Evolutionary conservation across 202 grass and related monocot species (phyloP), one percentile per base, ranked within the genome.

Genomic region (Schoenoplectus tabernaemontani): DNA sequence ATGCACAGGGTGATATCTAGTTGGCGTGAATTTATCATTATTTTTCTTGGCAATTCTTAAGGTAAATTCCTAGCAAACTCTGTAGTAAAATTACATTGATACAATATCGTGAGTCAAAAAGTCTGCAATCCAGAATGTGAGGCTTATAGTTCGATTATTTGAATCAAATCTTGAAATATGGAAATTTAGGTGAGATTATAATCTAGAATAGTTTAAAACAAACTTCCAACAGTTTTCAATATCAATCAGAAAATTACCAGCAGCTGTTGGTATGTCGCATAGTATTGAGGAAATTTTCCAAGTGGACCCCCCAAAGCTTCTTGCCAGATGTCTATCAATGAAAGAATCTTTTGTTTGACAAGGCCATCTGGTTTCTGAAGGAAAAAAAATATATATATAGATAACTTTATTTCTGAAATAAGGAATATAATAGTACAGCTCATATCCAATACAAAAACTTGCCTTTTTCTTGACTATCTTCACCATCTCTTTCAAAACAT

Each of bases 401-500:
- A 80, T 57, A 4, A 63, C 2, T 15, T 67, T 61, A 56, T 68
- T 74, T 13, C 9, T 37, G 28, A 37, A 38, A 36, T 43, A 50
- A 75, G 33, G 33, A 63, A 62, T 38, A 72, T 23, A 64, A 53
- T 20, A 74, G 30, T 54, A 74, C 26, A 36, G 28, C 3, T 76
- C 56, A 89, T 46, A 88, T 86, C 24, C 61, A 51, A n/a, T 76
- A 66, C 22, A n/a, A 76, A 57, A 22, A n/a, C 8, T 47, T 72
- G 93, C 96, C 96, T 99, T 99, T 87, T 96, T 96, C 85, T 95
- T 99, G 32, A 89, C 92, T 87, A 99, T 81, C 88, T 99, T 99
- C 69, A 93, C 96, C 96, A 99, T 96, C 70, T 95, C 86, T 84
- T 96, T 88, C 76, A 96, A 83, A 69, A 99, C 12, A 82, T 89